A percentile compares a stretch with the other conserved stretches of the same genome.
Conservation (phyloP, 768 basidiomycete genomes). For the Vararia minispora region DNA sequence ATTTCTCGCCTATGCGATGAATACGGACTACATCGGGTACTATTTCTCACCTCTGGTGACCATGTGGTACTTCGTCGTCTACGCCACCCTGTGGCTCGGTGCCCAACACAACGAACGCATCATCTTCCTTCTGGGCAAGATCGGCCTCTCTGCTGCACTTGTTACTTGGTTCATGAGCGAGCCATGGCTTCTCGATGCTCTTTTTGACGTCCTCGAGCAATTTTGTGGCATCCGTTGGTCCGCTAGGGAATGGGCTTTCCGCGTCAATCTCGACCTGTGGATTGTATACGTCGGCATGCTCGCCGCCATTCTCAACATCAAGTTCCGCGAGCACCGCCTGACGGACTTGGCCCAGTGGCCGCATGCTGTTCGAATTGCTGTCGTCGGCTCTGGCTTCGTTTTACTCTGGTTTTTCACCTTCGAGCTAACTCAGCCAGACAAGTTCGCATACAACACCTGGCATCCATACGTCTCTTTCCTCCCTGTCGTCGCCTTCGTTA, state of each 20-base stretch:
- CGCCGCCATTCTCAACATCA: conserved; percentile 59
- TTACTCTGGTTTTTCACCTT: conserved; percentile 77
- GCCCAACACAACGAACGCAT: conserved; percentile 62
- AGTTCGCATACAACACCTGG: conserved; percentile 79
- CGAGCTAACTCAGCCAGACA: conserved; percentile 64
- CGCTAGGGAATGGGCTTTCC: conserved; percentile 79
- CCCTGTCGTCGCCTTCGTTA: conserved; percentile 66
- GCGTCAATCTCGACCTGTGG: conserved; percentile 80
- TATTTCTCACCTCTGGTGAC: conserved; percentile 88
- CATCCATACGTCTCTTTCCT: conserved; percentile 76
- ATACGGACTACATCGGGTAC: conserved; percentile 84
- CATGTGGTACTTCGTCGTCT: conserved; percentile 84
- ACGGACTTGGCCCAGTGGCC: conserved; percentile 63
- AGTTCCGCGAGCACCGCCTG: conserved; percentile 61
- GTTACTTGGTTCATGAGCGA: conserved; percentile 59
- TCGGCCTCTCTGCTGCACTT: conserved; percentile 48
- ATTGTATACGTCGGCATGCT: conserved; percentile 86
- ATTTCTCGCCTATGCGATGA: conserved; percentile 79
- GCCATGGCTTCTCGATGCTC: conserved; percentile 44
- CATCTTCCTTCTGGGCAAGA: conserved; percentile 58
- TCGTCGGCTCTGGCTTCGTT: conserved; percentile 38
- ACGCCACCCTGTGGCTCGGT: conserved; percentile 64
- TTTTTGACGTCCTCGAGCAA: conserved; percentile 54
- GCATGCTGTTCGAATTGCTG: conserved; percentile 32
- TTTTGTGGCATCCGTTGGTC: conserved; percentile 76